Evolutionary conservation across 495 filamentous ascomycete species (phyloP).

Genomic region (Poronia punctata): DNA sequence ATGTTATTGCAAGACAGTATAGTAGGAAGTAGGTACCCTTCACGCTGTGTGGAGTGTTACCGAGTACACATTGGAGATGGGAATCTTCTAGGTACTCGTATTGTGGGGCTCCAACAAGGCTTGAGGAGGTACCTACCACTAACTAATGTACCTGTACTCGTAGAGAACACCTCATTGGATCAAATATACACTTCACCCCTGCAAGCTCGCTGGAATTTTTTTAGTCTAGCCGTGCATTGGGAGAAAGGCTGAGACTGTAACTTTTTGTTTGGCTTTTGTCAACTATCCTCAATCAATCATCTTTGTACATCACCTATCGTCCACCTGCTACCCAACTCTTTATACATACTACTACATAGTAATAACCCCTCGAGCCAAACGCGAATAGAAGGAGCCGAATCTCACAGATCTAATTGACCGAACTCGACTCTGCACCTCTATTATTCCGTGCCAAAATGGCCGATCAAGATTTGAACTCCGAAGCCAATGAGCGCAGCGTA

Average conservation of each 20-base stretch:
- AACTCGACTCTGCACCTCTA: background rate
- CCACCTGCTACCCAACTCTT: too few relatives aligned
- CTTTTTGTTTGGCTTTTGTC: constrained; percentile 3
- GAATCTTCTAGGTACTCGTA: too few relatives aligned
- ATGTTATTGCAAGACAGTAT: too few relatives aligned
- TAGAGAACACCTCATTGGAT: constrained; percentile 7
- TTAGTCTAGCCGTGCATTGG: background rate
- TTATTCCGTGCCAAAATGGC: constrained; percentile 34
- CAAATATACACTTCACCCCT: constrained; percentile 9
- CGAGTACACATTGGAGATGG: too few relatives aligned
- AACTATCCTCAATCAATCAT: constrained; percentile 16
- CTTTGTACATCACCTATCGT: too few relatives aligned
- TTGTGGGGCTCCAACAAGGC: too few relatives aligned
- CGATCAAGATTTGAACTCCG: constrained; percentile 44
- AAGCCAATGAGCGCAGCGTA: constrained; percentile 57
- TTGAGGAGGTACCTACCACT: too few relatives aligned
- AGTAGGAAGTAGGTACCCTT: too few relatives aligned
- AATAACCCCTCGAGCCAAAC: constrained; percentile 2
- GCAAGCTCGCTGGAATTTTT: constrained; percentile 21
- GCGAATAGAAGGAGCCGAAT: too few relatives aligned
- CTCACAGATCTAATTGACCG: background rate
- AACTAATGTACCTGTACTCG: constrained; percentile 7
- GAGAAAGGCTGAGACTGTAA: constrained; percentile 20
- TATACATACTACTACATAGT: constrained; percentile 9
- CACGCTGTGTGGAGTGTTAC: too few relatives aligned